Conservation (phyloP, 192 early-diverging fungal genomes). For the Neocallimastix lanati region DNA sequence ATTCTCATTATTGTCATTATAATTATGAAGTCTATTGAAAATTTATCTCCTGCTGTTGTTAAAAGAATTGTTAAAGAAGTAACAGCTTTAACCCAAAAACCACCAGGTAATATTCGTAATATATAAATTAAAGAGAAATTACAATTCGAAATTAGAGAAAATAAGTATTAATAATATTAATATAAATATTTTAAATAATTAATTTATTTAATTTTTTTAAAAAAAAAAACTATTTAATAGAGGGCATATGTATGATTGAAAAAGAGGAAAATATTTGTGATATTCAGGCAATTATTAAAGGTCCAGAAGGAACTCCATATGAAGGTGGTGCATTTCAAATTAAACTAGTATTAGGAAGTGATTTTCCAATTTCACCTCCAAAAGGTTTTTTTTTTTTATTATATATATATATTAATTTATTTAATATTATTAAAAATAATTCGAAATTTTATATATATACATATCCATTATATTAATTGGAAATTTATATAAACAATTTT, state of each 20-base stretch:
- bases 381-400: conserved; percentile 38
- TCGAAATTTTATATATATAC: no score
- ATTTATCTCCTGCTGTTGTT: background rate
- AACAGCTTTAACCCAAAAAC: background rate
- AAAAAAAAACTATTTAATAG: no score
- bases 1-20: no score
- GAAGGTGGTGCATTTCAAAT: conserved; percentile 58
- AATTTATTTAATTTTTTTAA: no score
- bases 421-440: no score
- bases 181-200: no score
- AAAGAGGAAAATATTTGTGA: background rate
- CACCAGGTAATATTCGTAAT: background rate
- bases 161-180: no score
- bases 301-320: conserved; percentile 62
- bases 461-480: no score
- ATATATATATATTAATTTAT: no score
- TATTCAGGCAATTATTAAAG: background rate
- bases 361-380: conserved; percentile 70
- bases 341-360: conserved; percentile 41
- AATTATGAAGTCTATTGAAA: background rate
- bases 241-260: background rate
- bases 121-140: no score
- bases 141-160: no score
- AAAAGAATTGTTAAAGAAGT: background rate
- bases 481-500: no score